These are phyloP conservation scores for Heliamphora pulchella DNA, from an alignment of 179 eudicot genomes.

Conservation along the genomic window DNA sequence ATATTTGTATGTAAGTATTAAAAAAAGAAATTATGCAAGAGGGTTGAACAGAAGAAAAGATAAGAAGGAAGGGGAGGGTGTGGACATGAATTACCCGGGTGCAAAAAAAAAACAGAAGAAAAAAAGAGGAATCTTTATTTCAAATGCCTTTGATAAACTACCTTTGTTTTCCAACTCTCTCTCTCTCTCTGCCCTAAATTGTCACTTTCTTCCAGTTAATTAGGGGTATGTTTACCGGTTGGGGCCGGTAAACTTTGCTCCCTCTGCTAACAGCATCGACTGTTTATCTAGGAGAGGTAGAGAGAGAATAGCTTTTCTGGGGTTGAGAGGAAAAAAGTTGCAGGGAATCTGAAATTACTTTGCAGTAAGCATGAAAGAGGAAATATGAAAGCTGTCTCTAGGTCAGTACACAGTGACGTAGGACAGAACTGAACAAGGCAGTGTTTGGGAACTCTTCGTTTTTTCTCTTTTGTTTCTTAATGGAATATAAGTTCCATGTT, in stretches of 20 bases:
- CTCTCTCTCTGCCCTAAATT: constrained; percentile 11
- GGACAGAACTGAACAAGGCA: neutral
- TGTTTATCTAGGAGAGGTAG: neutral
- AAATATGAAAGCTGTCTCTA: constrained; percentile 5
- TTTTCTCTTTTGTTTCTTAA: too few species aligned
- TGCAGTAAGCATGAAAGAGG: constrained; percentile 17
- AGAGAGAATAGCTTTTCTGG: neutral
- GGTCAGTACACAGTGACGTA: constrained; percentile 1
- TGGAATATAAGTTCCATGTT: too few species aligned
- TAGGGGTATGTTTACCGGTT: constrained; percentile 7
- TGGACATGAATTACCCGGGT: constrained; percentile 29
- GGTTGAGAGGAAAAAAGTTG: neutral
- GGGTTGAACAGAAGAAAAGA: constrained; percentile 17
- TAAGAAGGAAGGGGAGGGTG: constrained; percentile 32
- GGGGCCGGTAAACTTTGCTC: constrained; percentile 14
- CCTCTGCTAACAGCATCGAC: constrained; percentile 13
- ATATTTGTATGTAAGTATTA: neutral
- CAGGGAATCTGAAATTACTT: neutral
- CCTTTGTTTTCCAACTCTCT: neutral
- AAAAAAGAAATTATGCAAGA: neutral
- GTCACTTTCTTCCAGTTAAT: constrained; percentile 9
- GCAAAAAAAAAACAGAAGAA: neutral
- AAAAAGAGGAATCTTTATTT: neutral
- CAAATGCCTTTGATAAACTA: neutral
- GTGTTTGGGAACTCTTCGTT: neutral